A percentile compares a stretch with the other conserved stretches of the same genome.
phyloP scores from a whole-genome alignment of 768 basidiomycete genomes.

The Termitomyces sp. region DNA sequence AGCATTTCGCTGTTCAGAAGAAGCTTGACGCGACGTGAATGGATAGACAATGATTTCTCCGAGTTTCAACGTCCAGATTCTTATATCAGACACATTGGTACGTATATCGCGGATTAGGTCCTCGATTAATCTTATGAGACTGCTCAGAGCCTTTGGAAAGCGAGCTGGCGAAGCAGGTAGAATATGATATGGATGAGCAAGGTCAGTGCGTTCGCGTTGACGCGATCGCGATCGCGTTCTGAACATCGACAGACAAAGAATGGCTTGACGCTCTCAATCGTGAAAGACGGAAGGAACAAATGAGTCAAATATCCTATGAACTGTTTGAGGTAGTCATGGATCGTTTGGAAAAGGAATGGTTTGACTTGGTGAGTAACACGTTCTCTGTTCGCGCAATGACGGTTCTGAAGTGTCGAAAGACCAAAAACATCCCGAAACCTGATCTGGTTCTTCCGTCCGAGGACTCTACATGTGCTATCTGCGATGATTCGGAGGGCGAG shows the following conservation, averaged over 20 bases:
- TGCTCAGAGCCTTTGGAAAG: slow-evolving; percentile 83
- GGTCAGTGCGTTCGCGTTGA: slow-evolving; percentile 37
- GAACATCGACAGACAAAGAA: slow-evolving; percentile 64
- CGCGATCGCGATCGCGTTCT: neutral
- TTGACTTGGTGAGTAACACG: slow-evolving; percentile 68
- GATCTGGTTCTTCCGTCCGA: slow-evolving; percentile 86
- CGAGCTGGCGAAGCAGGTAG: slow-evolving; percentile 88
- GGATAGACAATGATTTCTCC: slow-evolving; percentile 50
- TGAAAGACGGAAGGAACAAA: slow-evolving; percentile 73
- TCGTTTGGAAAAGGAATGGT: slow-evolving; percentile 98
- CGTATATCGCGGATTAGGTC: slow-evolving; percentile 13
- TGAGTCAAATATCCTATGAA: slow-evolving; percentile 73
- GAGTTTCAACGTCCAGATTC: slow-evolving; percentile 75
- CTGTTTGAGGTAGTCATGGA: slow-evolving; percentile 97
- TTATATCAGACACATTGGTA: slow-evolving; percentile 90
- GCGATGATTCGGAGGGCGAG: slow-evolving; percentile 98
- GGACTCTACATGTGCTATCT: slow-evolving; percentile 94
- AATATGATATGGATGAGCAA: slow-evolving; percentile 99
- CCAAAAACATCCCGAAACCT: slow-evolving; percentile 88
- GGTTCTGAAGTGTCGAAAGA: slow-evolving; percentile 38
- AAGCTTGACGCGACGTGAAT: slow-evolving; percentile 1
- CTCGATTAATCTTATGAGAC: slow-evolving; percentile 5
- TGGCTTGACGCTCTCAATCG: slow-evolving; percentile 87
- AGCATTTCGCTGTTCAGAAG: neutral
- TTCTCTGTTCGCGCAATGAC: neutral